Evolutionary conservation across 2,329 filamentous ascomycete genomes (phyloP).

Genomic region (Talaromyces albobiverticillius): DNA sequence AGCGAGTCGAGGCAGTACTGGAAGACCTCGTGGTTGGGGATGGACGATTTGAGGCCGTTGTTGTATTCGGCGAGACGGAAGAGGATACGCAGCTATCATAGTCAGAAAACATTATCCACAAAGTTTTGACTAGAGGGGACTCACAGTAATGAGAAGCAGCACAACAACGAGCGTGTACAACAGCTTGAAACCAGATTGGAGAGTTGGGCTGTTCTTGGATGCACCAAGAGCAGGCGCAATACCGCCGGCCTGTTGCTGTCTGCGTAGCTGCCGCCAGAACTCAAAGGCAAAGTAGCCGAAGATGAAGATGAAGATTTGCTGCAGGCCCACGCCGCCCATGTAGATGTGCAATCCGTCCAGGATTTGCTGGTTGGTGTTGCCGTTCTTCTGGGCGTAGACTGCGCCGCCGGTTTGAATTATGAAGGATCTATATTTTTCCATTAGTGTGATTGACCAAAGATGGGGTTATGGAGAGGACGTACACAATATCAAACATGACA

Average conservation of each 20-base stretch:
- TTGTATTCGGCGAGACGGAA: conserved; percentile 60
- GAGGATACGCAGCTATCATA: conserved; percentile 52
- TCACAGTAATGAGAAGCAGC: background rate
- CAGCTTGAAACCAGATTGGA: conserved; percentile 4
- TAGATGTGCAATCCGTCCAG: conserved; percentile 43
- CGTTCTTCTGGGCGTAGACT: background rate
- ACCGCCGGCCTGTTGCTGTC: background rate
- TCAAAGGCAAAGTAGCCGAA: conserved; percentile 38
- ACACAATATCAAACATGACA: conserved; percentile 39
- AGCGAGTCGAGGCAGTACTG: conserved; percentile 52
- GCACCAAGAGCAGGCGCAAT: background rate
- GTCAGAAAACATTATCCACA: background rate
- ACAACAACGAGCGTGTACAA: background rate
- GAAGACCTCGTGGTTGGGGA: conserved; percentile 59
- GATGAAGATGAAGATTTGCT: conserved; percentile 52
- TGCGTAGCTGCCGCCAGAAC: background rate
- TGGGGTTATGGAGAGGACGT: background rate
- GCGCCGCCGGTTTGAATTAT: background rate
- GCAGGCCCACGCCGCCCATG: conserved; percentile 54
- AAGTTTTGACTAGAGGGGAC: background rate
- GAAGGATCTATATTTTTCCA: background rate
- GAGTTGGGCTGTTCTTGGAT: background rate
- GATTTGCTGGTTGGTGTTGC: background rate
- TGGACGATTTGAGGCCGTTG: conserved; percentile 52
- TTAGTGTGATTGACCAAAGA: background rate